Percentiles rank a stretch among this genome's conserved stretches.
These are phyloP conservation scores for Rhodotorula toruloides DNA, from an alignment of 768 basidiomycete species.

Conservation along the genomic window DNA sequence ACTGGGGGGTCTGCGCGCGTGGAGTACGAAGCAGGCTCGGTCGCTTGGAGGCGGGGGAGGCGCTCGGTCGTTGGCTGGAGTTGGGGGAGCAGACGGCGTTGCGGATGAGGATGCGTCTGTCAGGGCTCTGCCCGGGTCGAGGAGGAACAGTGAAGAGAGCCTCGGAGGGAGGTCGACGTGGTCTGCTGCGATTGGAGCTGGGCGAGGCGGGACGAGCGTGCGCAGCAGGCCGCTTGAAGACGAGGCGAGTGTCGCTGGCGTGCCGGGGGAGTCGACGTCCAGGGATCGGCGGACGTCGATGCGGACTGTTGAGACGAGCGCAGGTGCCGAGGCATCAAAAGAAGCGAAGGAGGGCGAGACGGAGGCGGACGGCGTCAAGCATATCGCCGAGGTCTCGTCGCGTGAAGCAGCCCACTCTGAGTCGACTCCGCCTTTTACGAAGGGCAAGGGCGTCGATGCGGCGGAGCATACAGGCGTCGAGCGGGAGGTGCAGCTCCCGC, in stretches of 20 bases:
- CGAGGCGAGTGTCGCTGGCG: too few species aligned
- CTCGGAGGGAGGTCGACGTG: conserved; percentile 69
- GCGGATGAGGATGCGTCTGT: conserved; percentile 80
- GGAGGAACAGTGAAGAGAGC: conserved; percentile 83
- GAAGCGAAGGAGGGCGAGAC: conserved; percentile 19
- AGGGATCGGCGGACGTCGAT: conserved; percentile 1
- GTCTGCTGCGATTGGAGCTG: too few species aligned
- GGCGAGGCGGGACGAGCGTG: too few species aligned
- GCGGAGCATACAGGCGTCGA: neutral
- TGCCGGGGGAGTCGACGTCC: conserved; percentile 3
- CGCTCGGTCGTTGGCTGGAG: neutral
- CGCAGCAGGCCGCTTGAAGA: too few species aligned
- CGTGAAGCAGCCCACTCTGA: too few species aligned
- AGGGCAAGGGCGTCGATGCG: conserved; percentile 9
- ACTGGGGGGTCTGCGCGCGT: conserved; percentile 55
- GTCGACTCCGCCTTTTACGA: too few species aligned
- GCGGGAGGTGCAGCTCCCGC: neutral
- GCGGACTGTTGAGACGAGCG: conserved; percentile 11
- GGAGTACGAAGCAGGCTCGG: conserved; percentile 60
- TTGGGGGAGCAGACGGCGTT: neutral
- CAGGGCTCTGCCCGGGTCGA: conserved; percentile 75
- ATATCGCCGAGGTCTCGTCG: too few species aligned
- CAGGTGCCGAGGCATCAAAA: too few species aligned
- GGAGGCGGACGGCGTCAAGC: too few species aligned
- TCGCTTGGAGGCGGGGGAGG: conserved; percentile 46